Base-by-base conservation (phyloP, 805 yeast genomes). In the Saccharomyces paradoxus region DNA sequence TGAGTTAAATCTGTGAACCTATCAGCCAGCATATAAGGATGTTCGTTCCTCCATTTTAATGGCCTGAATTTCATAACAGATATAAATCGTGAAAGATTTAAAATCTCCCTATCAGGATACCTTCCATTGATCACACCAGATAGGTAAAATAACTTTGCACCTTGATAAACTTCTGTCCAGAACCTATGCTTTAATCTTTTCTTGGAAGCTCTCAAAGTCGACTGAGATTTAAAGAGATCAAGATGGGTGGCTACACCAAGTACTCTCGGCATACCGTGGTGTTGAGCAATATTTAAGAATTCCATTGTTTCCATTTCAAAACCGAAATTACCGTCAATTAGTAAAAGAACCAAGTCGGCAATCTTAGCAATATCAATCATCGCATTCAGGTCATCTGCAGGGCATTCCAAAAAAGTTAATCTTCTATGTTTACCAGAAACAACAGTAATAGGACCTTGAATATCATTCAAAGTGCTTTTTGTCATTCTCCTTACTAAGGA, bases 231-330 rank as follows among this genome's bases (percentile, higher is more conserved):
- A 78, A 94, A 94, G 51, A 94, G 77, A 71, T 94, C 99, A 64
- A 95, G 78, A 75, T 94, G 99, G 0, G 99, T 94, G 6, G 96
- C 87, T 9, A 94, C 87, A 60, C 98, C 99, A 48, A 94, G 76
- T 21, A 94, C 95, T 63, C 97, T 81, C 46, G 99, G 99, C 91
- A 94, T 94, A 71, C 99, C 99, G 71, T 94, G 99, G 67, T 92
- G 97, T 63, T 94, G 96, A 2, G 97, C 95, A 60, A 94, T 81
- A 66, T 94, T 95, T 59, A 94, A 77, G 66, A 94, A 94, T 72
- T 94, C 99, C 98, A 94, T 95, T 8, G 99, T 94, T 72, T 94
- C 99, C 99, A 94, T 94, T 75, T 94, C 99, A 56, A 94, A 83
- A 7, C 99, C 99, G 69, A 89, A 94, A 70, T 94, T 94, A 56